Base-by-base conservation (phyloP, 75 land plant genomes). In the Selaginella moellendorffii region DNA sequence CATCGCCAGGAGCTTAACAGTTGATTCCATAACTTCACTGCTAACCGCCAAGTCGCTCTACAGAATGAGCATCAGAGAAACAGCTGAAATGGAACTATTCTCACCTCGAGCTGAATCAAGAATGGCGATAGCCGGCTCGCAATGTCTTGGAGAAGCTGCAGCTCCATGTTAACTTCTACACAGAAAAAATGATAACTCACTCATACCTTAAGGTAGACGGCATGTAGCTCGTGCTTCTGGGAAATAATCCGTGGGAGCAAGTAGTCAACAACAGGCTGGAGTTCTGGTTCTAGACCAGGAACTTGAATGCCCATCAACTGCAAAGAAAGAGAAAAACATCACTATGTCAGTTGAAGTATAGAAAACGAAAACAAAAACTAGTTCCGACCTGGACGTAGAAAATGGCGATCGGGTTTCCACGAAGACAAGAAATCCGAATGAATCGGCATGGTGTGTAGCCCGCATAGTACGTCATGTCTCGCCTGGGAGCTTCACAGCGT, bases 321-420 rank as follows among this genome's bases (percentile, higher is more conserved):
- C 59, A 56, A 8, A 19, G n/a, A 19, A 56, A 25, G 9, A 19
- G 18, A 46, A 46, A 10, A 46, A 10, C 18, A 46, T 46, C 18
- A 46, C 18, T 46, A 10, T 10, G 14, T 18, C 10, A 46, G 18
- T 46, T 10, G 51, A 46, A 10, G 51, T 46, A 46, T 18, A 18
- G 18, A 10, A 18, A 46, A 10, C 10, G 18, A 46, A 10, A 10
- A 18, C 46, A 36, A 5, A 14, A 36, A 5, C 46, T 5, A 5
- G 46, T 36, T 36, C 14, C n/a, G n/a, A 90, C 97, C 97, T 91
- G 97, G 30, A 91, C 77, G 66, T 80, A 85, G 65, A 80, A 91
- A n/a, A 91, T 74, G 62, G 95, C 86, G 31, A 91, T 91, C 42
- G 97, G 97, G 65, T 83, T 91, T 63, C 97, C 97, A 8, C 97